Conservation (phyloP, 768 basidiomycete species). For the Boletellus ananiceps region DNA sequence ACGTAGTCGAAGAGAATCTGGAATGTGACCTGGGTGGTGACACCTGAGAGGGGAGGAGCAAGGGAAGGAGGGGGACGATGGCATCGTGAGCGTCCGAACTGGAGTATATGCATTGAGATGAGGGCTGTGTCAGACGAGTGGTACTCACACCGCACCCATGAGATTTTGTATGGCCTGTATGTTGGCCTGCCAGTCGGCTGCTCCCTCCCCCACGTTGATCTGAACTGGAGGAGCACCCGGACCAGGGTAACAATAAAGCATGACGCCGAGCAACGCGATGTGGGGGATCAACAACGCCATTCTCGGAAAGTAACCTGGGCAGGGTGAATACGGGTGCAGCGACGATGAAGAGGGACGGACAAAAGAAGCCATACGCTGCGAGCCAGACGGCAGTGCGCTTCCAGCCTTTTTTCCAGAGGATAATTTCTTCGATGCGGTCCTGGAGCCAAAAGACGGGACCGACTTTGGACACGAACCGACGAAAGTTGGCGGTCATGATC, state of each 20-base stretch:
- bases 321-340: background rate
- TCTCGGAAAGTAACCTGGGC: constrained; percentile 70
- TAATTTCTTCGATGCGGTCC: constrained; percentile 79
- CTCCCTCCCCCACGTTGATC: constrained; percentile 50
- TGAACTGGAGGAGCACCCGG: constrained; percentile 32
- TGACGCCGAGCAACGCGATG: constrained; percentile 51
- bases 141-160: constrained; percentile 75
- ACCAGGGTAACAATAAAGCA: constrained; percentile 60
- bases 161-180: constrained; percentile 88
- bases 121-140: no score
- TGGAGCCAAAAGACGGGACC: constrained; percentile 88
- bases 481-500: constrained; percentile 60
- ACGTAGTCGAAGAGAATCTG: constrained; percentile 28
- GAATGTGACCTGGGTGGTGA: constrained; percentile 39
- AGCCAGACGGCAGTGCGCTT: constrained; percentile 71
- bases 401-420: constrained; percentile 80
- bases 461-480: constrained; percentile 68
- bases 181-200: constrained; percentile 80
- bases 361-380: constrained; percentile 71
- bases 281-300: constrained; percentile 70
- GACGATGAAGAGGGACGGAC: constrained; percentile 41
- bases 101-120: background rate
- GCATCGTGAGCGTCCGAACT: constrained; percentile 63
- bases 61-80: constrained; percentile 42
- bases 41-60: constrained; percentile 41